These are phyloP conservation scores for Pseudogymnoascus sp. DNA, from an alignment of 2,329 filamentous ascomycete genomes.

Conservation along the genomic window DNA sequence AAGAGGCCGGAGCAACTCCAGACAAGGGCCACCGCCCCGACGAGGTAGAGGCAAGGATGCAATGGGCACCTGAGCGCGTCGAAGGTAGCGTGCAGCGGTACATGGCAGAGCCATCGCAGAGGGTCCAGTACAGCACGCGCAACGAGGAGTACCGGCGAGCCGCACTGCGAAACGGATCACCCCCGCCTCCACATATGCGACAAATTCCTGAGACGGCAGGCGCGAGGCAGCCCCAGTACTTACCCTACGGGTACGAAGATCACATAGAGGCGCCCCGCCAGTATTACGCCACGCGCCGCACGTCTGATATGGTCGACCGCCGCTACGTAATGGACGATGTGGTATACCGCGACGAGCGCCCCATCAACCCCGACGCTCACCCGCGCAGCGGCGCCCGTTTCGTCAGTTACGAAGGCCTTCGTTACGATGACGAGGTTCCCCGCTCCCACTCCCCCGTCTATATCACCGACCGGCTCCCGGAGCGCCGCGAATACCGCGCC, in stretches of 20 bases:
- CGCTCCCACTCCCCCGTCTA: slow-evolving; percentile 31
- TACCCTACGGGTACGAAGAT: slow-evolving; percentile 22
- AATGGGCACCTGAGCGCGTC: slow-evolving; percentile 17
- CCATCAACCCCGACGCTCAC: slow-evolving; percentile 13
- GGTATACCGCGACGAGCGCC: slow-evolving; percentile 28
- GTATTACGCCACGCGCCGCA: slow-evolving; percentile 20
- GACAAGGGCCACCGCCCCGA: slow-evolving; percentile 14
- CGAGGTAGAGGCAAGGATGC: slow-evolving; percentile 12
- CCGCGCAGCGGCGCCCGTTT: slow-evolving; percentile 29
- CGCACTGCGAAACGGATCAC: neutral
- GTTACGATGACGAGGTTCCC: slow-evolving; percentile 14
- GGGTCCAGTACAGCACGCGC: neutral
- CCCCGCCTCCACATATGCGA: neutral
- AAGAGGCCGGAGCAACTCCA: slow-evolving; percentile 10
- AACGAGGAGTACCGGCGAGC: neutral
- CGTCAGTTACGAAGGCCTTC: slow-evolving; percentile 27
- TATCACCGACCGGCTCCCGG: slow-evolving; percentile 22
- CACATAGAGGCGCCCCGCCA: slow-evolving; percentile 14
- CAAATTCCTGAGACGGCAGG: neutral
- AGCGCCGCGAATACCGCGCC: slow-evolving; percentile 26
- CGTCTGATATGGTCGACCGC: slow-evolving; percentile 27
- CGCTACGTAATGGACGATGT: slow-evolving; percentile 27
- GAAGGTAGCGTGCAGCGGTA: slow-evolving; percentile 10
- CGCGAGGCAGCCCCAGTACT: slow-evolving; percentile 10
- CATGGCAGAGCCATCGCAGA: neutral